A percentile compares a stretch with the other conserved stretches of the same genome.
phyloP scores from a whole-genome alignment of 2,329 filamentous ascomycete species.

The Aspergillus brasiliensis region DNA sequence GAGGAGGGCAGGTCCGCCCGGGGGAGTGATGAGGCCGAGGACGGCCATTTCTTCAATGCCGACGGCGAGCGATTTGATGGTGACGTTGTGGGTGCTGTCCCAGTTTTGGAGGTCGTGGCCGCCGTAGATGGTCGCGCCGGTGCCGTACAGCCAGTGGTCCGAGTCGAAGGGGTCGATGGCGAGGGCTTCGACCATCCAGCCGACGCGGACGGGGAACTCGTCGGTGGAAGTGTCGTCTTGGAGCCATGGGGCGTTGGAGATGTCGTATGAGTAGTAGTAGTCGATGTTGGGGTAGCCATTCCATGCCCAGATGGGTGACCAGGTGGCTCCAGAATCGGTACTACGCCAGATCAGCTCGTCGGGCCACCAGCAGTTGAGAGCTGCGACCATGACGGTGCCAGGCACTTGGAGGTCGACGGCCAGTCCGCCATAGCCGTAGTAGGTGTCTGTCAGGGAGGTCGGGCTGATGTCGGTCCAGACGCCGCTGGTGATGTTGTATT shows the following conservation, averaged over 20 bases:
- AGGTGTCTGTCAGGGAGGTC: constrained; percentile 49
- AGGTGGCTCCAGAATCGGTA: constrained; percentile 57
- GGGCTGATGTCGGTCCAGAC: constrained; percentile 62
- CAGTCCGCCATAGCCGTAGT: constrained; percentile 60
- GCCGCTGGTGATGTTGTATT: constrained; percentile 54
- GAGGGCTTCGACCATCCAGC: constrained; percentile 64
- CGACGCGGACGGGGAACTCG: constrained; percentile 39
- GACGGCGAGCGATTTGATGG: constrained; percentile 54
- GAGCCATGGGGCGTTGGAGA: constrained; percentile 57
- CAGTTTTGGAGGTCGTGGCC: constrained; percentile 59
- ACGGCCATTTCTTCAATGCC: constrained; percentile 60
- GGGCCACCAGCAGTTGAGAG: constrained; percentile 62
- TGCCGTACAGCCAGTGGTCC: constrained; percentile 64
- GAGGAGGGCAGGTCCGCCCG: constrained; percentile 55
- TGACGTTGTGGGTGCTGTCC: constrained; percentile 54
- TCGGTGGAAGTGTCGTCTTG: constrained; percentile 48
- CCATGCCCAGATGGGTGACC: constrained; percentile 59
- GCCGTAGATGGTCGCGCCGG: constrained; percentile 58
- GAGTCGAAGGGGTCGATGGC: constrained; percentile 62
- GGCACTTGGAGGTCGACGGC: constrained; percentile 56
- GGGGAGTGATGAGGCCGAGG: constrained; percentile 52
- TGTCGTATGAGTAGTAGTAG: constrained; percentile 51
- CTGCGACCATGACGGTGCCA: constrained; percentile 59
- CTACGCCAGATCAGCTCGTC: constrained; percentile 61
- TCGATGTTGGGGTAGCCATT: constrained; percentile 49